Base-by-base conservation (phyloP, 495 filamentous ascomycete species). In the Aspergillus panamensis region DNA sequence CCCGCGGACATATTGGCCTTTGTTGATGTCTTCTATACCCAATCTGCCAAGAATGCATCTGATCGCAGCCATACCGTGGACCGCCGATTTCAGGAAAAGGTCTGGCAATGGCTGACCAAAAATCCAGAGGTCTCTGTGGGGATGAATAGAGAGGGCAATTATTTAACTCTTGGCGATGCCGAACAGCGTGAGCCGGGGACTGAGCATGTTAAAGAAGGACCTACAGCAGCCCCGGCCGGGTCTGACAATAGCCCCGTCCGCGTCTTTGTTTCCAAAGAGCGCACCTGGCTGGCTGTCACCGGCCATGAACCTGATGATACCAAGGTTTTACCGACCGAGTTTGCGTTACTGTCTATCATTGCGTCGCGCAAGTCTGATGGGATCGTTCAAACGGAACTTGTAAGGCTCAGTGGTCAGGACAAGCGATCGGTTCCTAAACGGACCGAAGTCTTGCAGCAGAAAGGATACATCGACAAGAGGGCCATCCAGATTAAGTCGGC, bases 381-480 rank as follows among this genome's bases (percentile, higher is more conserved):
- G 13, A 88, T 96, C 39, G 72, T 87, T 1, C 93, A 97, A 71
- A 84, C 87, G 8, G 85, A 92, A 17, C 75, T 96, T n/a, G 82
- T 86, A 19, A 80, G 74, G 31, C 66, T 88, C 8, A 91, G 89
- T 58, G 86, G 87, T 17, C 92, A 96, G 71, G 91, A 96, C 69
- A 95, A 95, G 66, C 82, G 91, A 43, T 96, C 92, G 2, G 82
- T 96, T 6, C 91, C 92, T 12, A 84, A 84, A 49, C 80, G 93
- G 40, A 96, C 92, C 1, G 87, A 91, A 60, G 73, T 78, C 1
- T 79, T 97, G 17, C 82, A 82, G 19, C 76, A 78, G 54, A 89
- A 87, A 64, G 93, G 92, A 8, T 95, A 96, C 68, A 91, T 97
- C 47, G 85, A 86, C 37, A 97, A 97, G 71, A 81, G 83, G 35